Conservation (phyloP, 2,329 filamentous ascomycete species). For the Colletotrichum filicis region DNA sequence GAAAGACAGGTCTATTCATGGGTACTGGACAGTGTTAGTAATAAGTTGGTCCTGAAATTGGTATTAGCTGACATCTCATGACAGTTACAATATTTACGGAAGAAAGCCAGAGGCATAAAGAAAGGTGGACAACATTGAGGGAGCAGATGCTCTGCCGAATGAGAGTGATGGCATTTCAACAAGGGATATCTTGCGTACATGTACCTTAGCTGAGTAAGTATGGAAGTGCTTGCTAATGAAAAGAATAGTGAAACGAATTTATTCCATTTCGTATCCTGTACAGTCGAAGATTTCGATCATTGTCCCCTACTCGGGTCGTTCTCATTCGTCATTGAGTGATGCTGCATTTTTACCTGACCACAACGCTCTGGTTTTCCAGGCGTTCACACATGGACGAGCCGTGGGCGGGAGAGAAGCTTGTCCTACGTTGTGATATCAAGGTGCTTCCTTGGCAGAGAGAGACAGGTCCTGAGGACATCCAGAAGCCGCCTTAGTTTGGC, state of each 20-base stretch:
- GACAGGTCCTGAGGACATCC: no score
- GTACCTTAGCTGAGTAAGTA: no score
- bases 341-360: neutral
- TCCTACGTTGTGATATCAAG: neutral
- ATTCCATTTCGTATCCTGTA: no score
- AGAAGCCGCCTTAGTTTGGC: no score
- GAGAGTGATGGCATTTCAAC: no score
- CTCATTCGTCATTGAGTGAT: neutral
- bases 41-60: neutral
- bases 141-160: no score
- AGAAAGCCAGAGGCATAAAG: neutral
- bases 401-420: neutral
- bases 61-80: neutral
- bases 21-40: conserved; percentile 50
- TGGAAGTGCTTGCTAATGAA: no score
- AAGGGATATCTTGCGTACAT: no score
- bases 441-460: no score
- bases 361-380: neutral
- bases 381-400: neutral
- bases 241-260: no score
- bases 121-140: neutral
- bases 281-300: no score
- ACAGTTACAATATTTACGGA: neutral
- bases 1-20: conserved; percentile 46
- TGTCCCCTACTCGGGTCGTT: no score